Percentiles rank a stretch among this genome's conserved stretches.
phyloP scores from a whole-genome alignment of 805 yeast species.

The Kodamaea fukazawae region DNA sequence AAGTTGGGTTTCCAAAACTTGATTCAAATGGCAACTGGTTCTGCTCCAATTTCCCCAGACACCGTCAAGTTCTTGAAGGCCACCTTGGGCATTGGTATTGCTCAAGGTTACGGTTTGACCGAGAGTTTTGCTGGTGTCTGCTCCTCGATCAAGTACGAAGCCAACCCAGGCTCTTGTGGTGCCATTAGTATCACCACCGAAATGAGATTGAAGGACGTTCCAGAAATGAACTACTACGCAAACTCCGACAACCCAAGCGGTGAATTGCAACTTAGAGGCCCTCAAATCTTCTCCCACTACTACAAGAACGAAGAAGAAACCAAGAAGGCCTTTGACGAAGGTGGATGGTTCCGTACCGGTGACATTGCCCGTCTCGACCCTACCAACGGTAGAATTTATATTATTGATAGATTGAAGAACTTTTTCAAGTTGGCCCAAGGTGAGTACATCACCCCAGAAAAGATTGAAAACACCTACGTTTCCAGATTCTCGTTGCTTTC shows the following conservation, averaged over 20 bases:
- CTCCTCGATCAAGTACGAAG: slow-evolving; percentile 41
- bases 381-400: slow-evolving; percentile 50
- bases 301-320: slow-evolving; percentile 59
- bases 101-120: slow-evolving; percentile 75
- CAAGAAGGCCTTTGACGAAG: slow-evolving; percentile 46
- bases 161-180: slow-evolving; percentile 57
- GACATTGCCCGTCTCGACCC: slow-evolving; percentile 57
- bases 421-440: slow-evolving; percentile 61
- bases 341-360: slow-evolving; percentile 62
- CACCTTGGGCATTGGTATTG: slow-evolving; percentile 54
- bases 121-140: slow-evolving; percentile 61
- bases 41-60: slow-evolving; percentile 68
- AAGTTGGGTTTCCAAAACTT: slow-evolving; percentile 37
- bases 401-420: slow-evolving; percentile 75
- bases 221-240: slow-evolving; percentile 54
- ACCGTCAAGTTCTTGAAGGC: slow-evolving; percentile 61
- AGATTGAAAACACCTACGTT: slow-evolving; percentile 62
- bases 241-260: slow-evolving; percentile 45
- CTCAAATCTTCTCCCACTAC: slow-evolving; percentile 56
- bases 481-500: slow-evolving; percentile 47
- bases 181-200: slow-evolving; percentile 54
- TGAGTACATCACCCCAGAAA: slow-evolving; percentile 71
- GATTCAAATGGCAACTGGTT: slow-evolving; percentile 39
- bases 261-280: slow-evolving; percentile 63
- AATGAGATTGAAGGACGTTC: slow-evolving; percentile 56